These are phyloP conservation scores for Solanum appendiculatum DNA, from an alignment of 257 asterid species.

Conservation along the genomic window DNA sequence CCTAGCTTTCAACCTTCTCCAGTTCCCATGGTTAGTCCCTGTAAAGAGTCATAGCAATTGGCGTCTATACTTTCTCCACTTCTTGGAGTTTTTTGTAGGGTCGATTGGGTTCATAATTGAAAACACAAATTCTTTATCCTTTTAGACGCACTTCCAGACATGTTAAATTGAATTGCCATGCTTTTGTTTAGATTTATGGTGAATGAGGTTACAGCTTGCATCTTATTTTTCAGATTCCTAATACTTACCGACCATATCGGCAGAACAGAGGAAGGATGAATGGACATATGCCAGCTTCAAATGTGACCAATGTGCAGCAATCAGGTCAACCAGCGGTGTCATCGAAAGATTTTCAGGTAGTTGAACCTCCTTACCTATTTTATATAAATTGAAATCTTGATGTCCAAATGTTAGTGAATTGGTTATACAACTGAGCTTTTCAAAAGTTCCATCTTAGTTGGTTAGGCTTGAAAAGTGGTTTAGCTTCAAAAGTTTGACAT, in stretches of 20 bases:
- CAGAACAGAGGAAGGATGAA: constrained; percentile 59
- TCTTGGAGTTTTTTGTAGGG: neutral
- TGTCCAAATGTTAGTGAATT: neutral
- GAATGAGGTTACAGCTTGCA: neutral
- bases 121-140: neutral
- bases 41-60: neutral
- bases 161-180: neutral
- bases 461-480: neutral
- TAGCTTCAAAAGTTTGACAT: neutral
- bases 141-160: neutral
- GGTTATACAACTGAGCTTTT: neutral
- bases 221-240: constrained; percentile 30
- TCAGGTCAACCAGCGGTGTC: constrained; percentile 24
- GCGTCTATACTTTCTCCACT: neutral
- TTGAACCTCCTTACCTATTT: neutral
- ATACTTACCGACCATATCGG: constrained; percentile 40
- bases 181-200: neutral
- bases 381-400: neutral
- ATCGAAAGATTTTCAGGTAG: constrained; percentile 59
- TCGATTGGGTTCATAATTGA: neutral
- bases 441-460: neutral
- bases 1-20: constrained; percentile 48
- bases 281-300: constrained; percentile 24
- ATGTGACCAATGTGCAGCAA: constrained; percentile 9
- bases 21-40: constrained; percentile 48